These are phyloP conservation scores for Geosmithia flava DNA, from an alignment of 2,329 filamentous ascomycete genomes.

Conservation along the genomic window DNA sequence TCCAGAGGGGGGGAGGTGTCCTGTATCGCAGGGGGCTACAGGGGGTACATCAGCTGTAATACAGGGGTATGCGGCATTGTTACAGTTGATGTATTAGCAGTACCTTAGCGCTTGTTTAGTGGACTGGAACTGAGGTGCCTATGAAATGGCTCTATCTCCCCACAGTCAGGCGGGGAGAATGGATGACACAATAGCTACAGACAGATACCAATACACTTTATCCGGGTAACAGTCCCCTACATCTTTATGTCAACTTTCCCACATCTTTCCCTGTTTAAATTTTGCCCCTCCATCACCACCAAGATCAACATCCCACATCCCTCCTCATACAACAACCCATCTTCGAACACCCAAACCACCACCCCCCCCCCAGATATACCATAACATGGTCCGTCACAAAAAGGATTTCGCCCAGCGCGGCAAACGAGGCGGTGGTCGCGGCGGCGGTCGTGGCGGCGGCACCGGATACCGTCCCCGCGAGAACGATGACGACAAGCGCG, in stretches of 20 bases:
- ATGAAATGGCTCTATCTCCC: neutral
- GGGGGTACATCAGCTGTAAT: neutral
- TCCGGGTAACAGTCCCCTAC: neutral
- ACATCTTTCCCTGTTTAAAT: neutral
- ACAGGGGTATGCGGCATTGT: neutral
- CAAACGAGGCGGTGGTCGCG: slow-evolving; percentile 53
- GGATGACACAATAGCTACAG: neutral
- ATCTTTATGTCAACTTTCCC: neutral
- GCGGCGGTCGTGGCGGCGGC: slow-evolving; percentile 40
- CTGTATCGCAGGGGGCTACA: neutral
- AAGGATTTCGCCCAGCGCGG: slow-evolving; percentile 69
- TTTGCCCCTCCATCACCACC: neutral
- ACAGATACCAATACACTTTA: neutral
- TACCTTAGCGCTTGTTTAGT: neutral
- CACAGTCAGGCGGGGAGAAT: neutral
- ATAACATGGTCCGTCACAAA: slow-evolving; percentile 85
- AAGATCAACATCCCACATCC: neutral
- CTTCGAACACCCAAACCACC: neutral
- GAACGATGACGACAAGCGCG: slow-evolving; percentile 27
- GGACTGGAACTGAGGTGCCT: neutral
- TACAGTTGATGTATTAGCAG: neutral
- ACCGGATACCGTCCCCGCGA: slow-evolving; percentile 54
- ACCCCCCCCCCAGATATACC: neutral
- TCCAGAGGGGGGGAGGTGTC: neutral
- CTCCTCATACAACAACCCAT: neutral